Base-by-base conservation (phyloP, 208 protist species). In the Leishmania braziliensis region DNA sequence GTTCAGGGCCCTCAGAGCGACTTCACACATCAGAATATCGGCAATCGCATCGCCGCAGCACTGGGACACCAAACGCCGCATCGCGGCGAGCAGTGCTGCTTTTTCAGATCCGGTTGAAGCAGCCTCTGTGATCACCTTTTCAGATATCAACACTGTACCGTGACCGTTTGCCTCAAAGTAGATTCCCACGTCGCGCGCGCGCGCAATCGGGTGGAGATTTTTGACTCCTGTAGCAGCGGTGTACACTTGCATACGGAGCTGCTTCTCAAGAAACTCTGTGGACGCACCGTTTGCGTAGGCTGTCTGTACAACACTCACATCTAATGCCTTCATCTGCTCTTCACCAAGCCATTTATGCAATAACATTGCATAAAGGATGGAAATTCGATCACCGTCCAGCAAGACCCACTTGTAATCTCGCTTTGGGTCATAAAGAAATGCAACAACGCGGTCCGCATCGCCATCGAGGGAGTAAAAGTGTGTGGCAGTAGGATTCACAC, bases 131-230 rank as follows among this genome's bases (percentile, higher is more conserved):
- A 66, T 6, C 0, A 84, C 29, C 26, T 71, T 72, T n/a, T 83
- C 51, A 48, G 79, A 82, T 78, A 99, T 96, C 1, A 99, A 54
- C 14, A 98, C 91, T 8, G 98, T 99, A 20, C 98, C 98, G 81
- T 99, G 98, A 5, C 98, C 98, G 81, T 99, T 99, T 6, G 97
- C 96, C 81, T 99, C 98, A 83, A 99, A 99, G 86, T 99, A 99
- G 10, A 99, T 89, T 6, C 98, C 98, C 75, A 99, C 91, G 78
- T 98, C 98, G 36, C 88, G 88, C 0, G 88, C 71, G 69, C 94
- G 84, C 14, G 98, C 97, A 46, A 97, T 82, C 46, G 96, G 96
- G 77, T 99, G 98, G 2, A 99, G 69, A 79, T 99, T 86, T 80
- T 99, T 99, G 3, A 99, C 97, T 36, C 98, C 98, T 10, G 97